phyloP scores from a whole-genome alignment of 2,329 filamentous ascomycete genomes.

The Penicillium sp. region DNA sequence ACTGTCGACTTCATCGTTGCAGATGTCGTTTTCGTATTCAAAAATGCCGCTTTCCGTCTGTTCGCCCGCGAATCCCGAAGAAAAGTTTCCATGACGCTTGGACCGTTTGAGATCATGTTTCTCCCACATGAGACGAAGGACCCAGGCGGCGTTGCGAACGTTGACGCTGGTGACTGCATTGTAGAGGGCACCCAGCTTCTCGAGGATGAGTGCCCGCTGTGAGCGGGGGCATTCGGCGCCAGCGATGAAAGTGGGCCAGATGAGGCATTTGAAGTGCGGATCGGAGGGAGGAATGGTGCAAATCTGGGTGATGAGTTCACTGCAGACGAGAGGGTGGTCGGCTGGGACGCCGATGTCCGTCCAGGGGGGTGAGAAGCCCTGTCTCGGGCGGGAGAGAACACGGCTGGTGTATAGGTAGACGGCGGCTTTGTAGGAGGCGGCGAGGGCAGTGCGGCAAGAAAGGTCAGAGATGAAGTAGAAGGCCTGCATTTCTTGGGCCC shows the following conservation, averaged over 20 bases:
- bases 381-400: conserved; percentile 34
- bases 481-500: conserved; percentile 40
- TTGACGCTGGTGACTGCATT: conserved; percentile 39
- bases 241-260: conserved; percentile 46
- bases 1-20: conserved; percentile 29
- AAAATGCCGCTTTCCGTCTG: not conserved
- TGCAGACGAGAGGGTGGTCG: conserved; percentile 30
- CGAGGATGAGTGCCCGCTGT: conserved; percentile 34
- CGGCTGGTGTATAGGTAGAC: conserved; percentile 43
- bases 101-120: conserved; percentile 35
- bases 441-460: conserved; percentile 50
- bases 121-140: conserved; percentile 42
- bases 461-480: conserved; percentile 48
- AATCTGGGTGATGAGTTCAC: conserved; percentile 37
- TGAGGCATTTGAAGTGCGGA: conserved; percentile 44
- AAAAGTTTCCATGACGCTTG: conserved; percentile 9
- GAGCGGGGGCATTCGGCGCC: conserved; percentile 39
- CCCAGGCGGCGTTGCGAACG: conserved; percentile 41
- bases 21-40: conserved; percentile 6
- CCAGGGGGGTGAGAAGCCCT: conserved; percentile 24
- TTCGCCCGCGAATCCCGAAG: conserved; percentile 1
- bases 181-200: conserved; percentile 35
- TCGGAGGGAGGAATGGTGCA: conserved; percentile 36
- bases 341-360: conserved; percentile 27
- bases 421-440: conserved; percentile 38